A percentile compares a stretch with the other conserved stretches of the same genome.
These are phyloP conservation scores for Apium graveolens DNA, from an alignment of 129 eudicot species.

Conservation along the genomic window DNA sequence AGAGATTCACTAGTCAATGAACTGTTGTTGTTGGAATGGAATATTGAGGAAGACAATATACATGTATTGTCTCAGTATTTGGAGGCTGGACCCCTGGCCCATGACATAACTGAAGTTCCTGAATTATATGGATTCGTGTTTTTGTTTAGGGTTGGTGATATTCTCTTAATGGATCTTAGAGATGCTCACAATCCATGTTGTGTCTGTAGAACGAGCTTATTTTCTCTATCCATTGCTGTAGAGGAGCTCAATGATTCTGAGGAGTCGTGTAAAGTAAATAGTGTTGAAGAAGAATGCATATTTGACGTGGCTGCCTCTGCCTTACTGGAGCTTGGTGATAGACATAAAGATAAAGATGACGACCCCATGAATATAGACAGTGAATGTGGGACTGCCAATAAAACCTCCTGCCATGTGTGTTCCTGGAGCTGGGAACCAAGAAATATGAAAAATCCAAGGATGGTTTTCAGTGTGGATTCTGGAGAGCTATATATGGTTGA, in stretches of 20 bases:
- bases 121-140: constrained; percentile 71
- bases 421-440: constrained; percentile 95
- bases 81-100: constrained; percentile 76
- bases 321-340: constrained; percentile 73
- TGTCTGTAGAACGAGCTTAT: constrained; percentile 61
- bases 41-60: constrained; percentile 38
- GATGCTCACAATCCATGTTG: constrained; percentile 66
- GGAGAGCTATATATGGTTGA: constrained; percentile 76
- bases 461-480: constrained; percentile 70
- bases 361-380: constrained; percentile 92
- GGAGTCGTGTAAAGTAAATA: constrained; percentile 48
- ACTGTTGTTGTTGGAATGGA: constrained; percentile 76
- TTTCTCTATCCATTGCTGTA: constrained; percentile 33
- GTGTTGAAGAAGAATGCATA: constrained; percentile 89
- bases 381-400: constrained; percentile 31
- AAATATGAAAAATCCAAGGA: constrained; percentile 41
- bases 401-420: constrained; percentile 58
- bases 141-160: constrained; percentile 79
- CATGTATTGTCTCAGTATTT: constrained; percentile 56
- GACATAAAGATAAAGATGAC: constrained; percentile 43
- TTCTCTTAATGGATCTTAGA: constrained; percentile 73
- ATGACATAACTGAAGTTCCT: constrained; percentile 74
- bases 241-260: constrained; percentile 59
- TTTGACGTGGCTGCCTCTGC: constrained; percentile 97
- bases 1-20: constrained; percentile 60